Evolutionary conservation across 202 grass and related monocot species (phyloP).

Genomic region (Carex sylvatica): DNA sequence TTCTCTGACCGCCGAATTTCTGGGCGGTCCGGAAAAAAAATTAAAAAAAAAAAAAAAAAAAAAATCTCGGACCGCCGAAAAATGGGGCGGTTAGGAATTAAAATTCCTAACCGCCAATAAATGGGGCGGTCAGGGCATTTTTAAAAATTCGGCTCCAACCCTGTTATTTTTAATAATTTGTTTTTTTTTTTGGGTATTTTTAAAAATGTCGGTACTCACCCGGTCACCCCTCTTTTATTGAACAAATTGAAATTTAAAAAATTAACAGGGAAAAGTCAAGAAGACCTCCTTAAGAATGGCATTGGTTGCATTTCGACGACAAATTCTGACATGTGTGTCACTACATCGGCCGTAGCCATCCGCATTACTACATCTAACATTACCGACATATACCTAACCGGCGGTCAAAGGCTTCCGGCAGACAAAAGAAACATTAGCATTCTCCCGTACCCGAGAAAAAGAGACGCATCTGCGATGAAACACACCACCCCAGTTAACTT

Average conservation of each 20-base stretch:
- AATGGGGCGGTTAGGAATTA: too few species aligned
- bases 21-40: too few species aligned
- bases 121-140: too few species aligned
- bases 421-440: background rate
- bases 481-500: conserved; percentile 20
- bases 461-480: conserved; percentile 7
- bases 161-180: too few species aligned
- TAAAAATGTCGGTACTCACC: too few species aligned
- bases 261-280: conserved; percentile 20
- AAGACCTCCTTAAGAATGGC: conserved; percentile 21
- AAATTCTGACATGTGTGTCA: conserved; percentile 31
- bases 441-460: conserved; percentile 15
- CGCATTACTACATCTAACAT: background rate
- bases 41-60: too few species aligned
- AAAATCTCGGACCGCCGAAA: too few species aligned
- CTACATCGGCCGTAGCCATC: background rate
- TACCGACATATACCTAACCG: conserved; percentile 18
- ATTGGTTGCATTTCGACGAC: conserved; percentile 17
- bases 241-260: background rate
- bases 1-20: too few species aligned
- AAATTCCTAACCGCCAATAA: too few species aligned
- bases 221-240: background rate
- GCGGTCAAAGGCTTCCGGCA: background rate
- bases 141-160: too few species aligned
- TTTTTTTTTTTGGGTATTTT: too few species aligned